Evolutionary conservation across 306 rosid genomes (phyloP).

Genomic region (Senna siamea): DNA sequence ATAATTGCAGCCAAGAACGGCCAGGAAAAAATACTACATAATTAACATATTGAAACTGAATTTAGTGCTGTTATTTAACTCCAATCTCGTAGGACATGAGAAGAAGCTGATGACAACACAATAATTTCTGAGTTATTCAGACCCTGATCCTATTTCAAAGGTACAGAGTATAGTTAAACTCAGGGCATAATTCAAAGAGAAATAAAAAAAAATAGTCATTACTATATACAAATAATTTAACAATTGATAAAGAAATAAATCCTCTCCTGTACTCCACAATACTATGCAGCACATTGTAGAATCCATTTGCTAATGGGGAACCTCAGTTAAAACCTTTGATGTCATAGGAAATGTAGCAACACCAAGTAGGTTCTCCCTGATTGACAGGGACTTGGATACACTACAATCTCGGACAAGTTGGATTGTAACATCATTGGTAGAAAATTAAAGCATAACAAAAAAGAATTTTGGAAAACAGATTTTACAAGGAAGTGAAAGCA

Average conservation of each 20-base stretch:
- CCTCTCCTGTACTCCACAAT: too few species aligned
- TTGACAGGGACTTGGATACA: constrained; percentile 45
- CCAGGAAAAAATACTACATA: too few species aligned
- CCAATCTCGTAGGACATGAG: constrained; percentile 54
- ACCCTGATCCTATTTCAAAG: constrained; percentile 35
- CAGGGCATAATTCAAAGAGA: not conserved
- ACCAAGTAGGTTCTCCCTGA: constrained; percentile 57
- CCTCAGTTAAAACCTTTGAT: constrained; percentile 46
- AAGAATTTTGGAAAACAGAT: not conserved
- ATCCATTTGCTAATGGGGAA: not conserved
- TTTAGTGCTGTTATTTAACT: constrained; percentile 81
- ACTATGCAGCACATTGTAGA: too few species aligned
- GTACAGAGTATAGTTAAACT: constrained; percentile 61
- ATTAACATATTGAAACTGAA: not conserved
- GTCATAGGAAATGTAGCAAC: constrained; percentile 51
- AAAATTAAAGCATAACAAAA: too few species aligned
- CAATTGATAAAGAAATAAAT: too few species aligned
- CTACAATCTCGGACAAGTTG: constrained; percentile 54
- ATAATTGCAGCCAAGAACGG: too few species aligned
- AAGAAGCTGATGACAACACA: constrained; percentile 88
- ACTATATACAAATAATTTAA: too few species aligned
- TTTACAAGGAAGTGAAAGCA: too few species aligned
- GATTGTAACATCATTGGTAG: constrained; percentile 51
- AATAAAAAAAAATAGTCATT: too few species aligned
- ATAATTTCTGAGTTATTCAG: constrained; percentile 60